Evolutionary conservation across 371 early-diverging fungal species (phyloP).

Genomic region (Apophysomyces elegans): DNA sequence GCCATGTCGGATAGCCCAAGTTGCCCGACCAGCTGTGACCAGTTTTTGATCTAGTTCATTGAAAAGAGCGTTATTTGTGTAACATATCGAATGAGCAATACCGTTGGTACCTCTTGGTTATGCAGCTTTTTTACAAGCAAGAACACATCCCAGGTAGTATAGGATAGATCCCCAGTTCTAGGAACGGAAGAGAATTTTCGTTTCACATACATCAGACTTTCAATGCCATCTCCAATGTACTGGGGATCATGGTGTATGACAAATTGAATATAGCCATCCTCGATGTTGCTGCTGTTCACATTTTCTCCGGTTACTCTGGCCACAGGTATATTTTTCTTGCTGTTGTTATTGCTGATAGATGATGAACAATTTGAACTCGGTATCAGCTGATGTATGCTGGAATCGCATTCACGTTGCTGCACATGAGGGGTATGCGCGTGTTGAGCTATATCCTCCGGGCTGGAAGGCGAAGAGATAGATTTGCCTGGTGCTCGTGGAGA

Average conservation of each 20-base stretch:
- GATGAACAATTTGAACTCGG: neutral
- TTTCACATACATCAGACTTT: conserved; percentile 44
- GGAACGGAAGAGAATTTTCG: conserved; percentile 51
- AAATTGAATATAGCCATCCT: conserved; percentile 54
- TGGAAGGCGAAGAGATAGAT: neutral
- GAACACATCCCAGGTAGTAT: conserved; percentile 54
- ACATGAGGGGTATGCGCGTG: conserved; percentile 4
- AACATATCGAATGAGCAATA: neutral
- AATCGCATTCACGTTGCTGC: conserved; percentile 8
- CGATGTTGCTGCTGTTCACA: conserved; percentile 41
- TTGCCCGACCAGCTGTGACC: conserved; percentile 56
- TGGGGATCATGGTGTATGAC: conserved; percentile 42
- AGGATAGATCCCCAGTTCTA: conserved; percentile 48
- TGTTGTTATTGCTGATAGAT: neutral
- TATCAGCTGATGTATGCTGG: conserved; percentile 2
- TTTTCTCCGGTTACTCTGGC: conserved; percentile 37
- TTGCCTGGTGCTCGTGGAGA: neutral
- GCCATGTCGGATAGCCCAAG: conserved; percentile 47
- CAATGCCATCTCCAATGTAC: conserved; percentile 42
- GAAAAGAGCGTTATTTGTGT: neutral
- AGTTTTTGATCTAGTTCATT: conserved; percentile 47
- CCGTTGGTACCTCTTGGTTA: conserved; percentile 38
- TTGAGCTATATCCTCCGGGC: neutral
- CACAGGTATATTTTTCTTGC: neutral
- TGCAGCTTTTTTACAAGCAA: conserved; percentile 48